phyloP scores from a whole-genome alignment of 352 stramenopile genomes.

The Pythium catenulatum region DNA sequence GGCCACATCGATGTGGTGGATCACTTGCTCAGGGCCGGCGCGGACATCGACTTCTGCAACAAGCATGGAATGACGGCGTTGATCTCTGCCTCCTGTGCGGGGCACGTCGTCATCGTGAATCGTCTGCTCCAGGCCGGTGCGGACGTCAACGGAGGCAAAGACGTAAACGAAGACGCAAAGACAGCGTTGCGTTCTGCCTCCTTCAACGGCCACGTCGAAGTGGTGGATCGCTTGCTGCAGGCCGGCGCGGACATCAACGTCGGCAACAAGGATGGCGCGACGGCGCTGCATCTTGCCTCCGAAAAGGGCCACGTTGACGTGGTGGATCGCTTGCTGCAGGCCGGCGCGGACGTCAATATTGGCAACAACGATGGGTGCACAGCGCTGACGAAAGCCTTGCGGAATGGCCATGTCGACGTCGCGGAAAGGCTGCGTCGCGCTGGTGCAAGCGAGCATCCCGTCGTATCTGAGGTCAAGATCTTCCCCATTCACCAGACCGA shows the following conservation, averaged over 20 bases:
- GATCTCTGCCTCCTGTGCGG: not conserved
- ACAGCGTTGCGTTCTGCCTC: not conserved
- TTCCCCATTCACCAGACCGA: too few species aligned
- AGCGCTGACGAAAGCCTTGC: not conserved
- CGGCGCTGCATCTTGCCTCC: not conserved
- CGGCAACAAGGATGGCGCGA: not conserved
- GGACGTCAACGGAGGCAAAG: not conserved
- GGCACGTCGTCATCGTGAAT: not conserved
- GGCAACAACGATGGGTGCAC: not conserved
- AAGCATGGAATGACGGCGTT: not conserved
- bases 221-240: not conserved
- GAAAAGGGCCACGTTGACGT: not conserved
- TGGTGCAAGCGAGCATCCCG: too few species aligned
- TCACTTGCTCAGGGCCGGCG: not conserved
- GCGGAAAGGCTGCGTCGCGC: too few species aligned
- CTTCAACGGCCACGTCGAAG: not conserved
- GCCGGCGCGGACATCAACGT: not conserved
- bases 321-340: not conserved
- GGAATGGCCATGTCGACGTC: not conserved
- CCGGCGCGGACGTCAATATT: not conserved
- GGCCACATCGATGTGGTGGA: not conserved
- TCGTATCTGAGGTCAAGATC: too few species aligned
- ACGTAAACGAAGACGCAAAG: not conserved
- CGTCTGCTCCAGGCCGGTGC: not conserved
- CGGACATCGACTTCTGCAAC: not conserved